Conservation (phyloP, 495 filamentous ascomycete species). For the Trichoderma reesei region DNA sequence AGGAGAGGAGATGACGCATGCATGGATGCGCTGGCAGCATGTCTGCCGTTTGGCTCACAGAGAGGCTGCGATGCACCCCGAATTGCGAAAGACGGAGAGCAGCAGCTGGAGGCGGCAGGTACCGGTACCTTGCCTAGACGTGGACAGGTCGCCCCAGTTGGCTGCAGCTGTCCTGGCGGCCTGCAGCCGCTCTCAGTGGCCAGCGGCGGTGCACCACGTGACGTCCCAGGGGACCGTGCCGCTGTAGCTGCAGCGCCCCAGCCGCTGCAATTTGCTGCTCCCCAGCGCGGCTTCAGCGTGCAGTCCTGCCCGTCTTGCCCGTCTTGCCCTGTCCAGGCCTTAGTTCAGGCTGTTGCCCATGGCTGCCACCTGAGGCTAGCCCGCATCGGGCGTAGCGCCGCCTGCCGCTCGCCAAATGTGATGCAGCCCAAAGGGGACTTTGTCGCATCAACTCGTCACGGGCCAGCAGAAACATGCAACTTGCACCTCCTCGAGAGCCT, state of each 20-base stretch:
- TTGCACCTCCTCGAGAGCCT: no score
- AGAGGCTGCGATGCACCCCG: not conserved
- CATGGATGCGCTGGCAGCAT: not conserved
- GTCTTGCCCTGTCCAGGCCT: no score
- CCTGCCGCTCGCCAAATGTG: not conserved
- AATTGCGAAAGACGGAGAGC: not conserved
- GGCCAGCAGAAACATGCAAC: constrained; percentile 7
- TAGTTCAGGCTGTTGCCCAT: constrained; percentile 9
- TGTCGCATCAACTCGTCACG: constrained; percentile 7
- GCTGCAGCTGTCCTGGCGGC: no score
- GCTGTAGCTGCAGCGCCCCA: not conserved
- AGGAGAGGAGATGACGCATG: not conserved
- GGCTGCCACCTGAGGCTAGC: not conserved
- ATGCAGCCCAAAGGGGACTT: constrained; percentile 6
- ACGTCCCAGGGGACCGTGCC: not conserved
- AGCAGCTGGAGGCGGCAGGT: no score
- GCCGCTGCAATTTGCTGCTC: not conserved
- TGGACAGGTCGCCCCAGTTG: no score
- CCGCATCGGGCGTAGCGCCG: not conserved
- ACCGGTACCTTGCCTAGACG: no score
- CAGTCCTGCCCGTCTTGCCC: no score
- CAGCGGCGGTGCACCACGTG: not conserved
- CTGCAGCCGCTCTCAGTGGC: not conserved
- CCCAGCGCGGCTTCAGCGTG: no score
- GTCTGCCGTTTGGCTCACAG: no score